phyloP scores from a whole-genome alignment of 2,329 filamentous ascomycete species.

The Rutstroemia sp. region DNA sequence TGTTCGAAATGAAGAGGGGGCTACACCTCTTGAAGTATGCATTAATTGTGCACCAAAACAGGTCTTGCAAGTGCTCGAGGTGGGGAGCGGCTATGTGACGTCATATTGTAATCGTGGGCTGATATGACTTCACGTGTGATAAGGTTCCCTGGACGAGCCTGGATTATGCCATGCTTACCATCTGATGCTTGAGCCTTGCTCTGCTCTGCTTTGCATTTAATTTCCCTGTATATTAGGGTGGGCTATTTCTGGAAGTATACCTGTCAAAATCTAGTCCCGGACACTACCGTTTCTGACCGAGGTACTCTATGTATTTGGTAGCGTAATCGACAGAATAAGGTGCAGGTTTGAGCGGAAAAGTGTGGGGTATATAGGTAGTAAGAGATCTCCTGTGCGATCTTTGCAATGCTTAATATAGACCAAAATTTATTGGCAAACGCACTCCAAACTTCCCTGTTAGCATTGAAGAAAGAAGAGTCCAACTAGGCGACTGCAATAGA shows the following conservation, averaged over 20 bases:
- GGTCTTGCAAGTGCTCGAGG: background rate
- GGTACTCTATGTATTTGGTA: background rate
- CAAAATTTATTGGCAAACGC: no score
- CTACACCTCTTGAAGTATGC: no score
- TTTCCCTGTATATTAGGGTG: no score
- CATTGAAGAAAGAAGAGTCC: no score
- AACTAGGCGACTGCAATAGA: no score
- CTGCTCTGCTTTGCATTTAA: no score
- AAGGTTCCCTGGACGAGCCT: background rate
- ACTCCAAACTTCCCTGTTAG: no score
- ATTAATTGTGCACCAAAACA: background rate
- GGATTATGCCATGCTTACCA: background rate
- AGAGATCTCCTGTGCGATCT: no score
- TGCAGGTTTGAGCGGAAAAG: no score
- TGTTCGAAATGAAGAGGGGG: background rate
- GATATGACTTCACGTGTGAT: background rate
- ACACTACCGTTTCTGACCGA: background rate
- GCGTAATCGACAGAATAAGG: background rate
- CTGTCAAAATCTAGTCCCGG: background rate
- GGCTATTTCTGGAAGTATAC: background rate
- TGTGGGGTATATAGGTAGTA: no score
- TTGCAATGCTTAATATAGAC: no score
- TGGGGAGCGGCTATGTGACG: background rate
- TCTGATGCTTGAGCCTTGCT: no score
- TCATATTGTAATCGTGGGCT: background rate